Evolutionary conservation across 805 yeast genomes (phyloP), one percentile per base, ranked within the genome.

Genomic region (Priceomyces fermenticarens): DNA sequence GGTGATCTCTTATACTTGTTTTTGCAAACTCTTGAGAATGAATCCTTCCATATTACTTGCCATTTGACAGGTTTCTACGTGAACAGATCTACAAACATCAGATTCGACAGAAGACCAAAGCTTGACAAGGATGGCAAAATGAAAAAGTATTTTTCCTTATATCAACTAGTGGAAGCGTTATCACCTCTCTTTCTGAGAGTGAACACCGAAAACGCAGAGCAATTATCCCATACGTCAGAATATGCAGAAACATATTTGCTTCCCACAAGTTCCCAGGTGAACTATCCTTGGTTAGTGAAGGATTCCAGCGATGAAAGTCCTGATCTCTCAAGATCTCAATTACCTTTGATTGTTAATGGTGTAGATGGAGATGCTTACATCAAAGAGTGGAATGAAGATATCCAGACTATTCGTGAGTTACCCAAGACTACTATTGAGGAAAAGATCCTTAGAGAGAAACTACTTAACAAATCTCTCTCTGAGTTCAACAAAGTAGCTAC

Each of bases 371-470:
- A 77, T 23, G 82, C 76, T 37, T 58, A 65, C 14, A 62, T 67
- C 32, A 83, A 83, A 53, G 96, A 91, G 53, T 90, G 95, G 86
- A 89, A 89, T 60, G 96, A 85, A 49, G 97, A 93, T 52, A 81
- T 81, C 55, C 98, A 93, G 68, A 73, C 88, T 2, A 73, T 88
- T 36, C 78, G 80, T 47, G 97, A 89, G 49, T 72, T 88, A 46
- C 80, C 88, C 26, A 68, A 72, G 28, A 55, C 70, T 2, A 60
- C 76, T 16, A 62, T 88, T 40, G 77, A 77, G 40, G 89, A 86
- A 46, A 76, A 90, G 46, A 71, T 88, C 36, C 65, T 82, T 35
- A 77, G 90, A 51, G 99, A 93, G 57, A 80, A 83, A 50, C 63
- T 88, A 39, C 66, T 88, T 43, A 80, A 80, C 58, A 84, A 83